Conservation (phyloP, 345 rosid species). For the Mercurialis annua region DNA sequence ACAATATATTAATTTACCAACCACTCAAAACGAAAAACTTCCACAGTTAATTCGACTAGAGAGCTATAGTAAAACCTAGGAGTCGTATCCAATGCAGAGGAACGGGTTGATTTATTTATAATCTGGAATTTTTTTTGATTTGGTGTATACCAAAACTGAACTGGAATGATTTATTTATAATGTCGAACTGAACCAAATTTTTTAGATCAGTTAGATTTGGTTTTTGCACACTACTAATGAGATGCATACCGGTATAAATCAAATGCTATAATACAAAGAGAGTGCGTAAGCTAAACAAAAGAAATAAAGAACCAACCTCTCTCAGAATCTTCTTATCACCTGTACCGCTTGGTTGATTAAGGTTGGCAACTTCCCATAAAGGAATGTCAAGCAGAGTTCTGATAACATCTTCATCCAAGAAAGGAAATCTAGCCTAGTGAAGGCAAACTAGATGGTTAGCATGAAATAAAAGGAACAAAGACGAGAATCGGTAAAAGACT, state of each 20-base stretch:
- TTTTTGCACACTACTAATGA: no score
- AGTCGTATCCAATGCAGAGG: neutral
- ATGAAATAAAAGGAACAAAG: neutral
- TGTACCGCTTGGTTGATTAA: constrained; percentile 84
- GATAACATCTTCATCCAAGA: constrained; percentile 91
- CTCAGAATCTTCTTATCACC: constrained; percentile 95
- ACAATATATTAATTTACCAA: constrained; percentile 3
- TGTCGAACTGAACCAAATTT: no score
- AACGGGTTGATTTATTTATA: no score
- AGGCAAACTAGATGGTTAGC: neutral
- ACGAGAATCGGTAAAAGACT: neutral
- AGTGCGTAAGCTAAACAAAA: neutral
- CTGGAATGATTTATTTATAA: no score
- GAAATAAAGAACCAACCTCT: constrained; percentile 49
- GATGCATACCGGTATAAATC: no score
- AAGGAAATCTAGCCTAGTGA: constrained; percentile 85
- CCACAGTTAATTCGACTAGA: no score
- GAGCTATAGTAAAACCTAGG: neutral
- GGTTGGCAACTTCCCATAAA: constrained; percentile 80
- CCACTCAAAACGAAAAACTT: constrained; percentile 2
- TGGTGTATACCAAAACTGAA: no score
- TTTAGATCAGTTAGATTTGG: no score
- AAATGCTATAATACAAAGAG: neutral
- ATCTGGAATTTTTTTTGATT: no score
- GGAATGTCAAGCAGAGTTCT: constrained; percentile 73